Conservation (phyloP, 2,329 filamentous ascomycete genomes). For the Spiromastix sp. region DNA sequence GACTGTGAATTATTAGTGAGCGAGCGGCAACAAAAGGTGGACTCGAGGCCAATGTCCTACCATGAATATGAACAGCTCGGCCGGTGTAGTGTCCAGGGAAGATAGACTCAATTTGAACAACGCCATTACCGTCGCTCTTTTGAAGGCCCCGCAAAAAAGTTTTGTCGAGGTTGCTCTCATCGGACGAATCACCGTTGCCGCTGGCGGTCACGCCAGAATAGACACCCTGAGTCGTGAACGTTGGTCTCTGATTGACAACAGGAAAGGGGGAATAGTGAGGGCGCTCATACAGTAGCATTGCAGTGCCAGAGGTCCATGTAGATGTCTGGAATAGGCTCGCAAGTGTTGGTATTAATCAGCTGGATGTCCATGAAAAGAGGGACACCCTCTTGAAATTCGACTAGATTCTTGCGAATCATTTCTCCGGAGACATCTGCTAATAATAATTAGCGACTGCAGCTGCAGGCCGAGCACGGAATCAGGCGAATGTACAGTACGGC, state of each 20-base stretch:
- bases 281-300: conserved; percentile 32
- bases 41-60: conserved; percentile 34
- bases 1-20: conserved; percentile 27
- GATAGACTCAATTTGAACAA: conserved; percentile 5
- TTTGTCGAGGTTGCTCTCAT: conserved; percentile 24
- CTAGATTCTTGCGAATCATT: conserved; percentile 26
- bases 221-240: conserved; percentile 28
- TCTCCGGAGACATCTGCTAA: conserved; percentile 36
- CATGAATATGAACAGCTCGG: conserved; percentile 22
- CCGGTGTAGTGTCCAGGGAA: conserved; percentile 8
- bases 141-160: conserved; percentile 4
- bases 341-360: conserved; percentile 30
- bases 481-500: no score
- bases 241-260: no score
- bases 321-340: conserved; percentile 25
- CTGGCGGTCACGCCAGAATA: conserved; percentile 28
- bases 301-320: conserved; percentile 29
- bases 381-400: conserved; percentile 25
- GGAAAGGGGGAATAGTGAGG: no score
- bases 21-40: conserved; percentile 39
- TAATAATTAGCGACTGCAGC: no score
- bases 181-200: conserved; percentile 28
- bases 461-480: no score
- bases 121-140: conserved; percentile 3
- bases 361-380: conserved; percentile 30